A percentile compares a stretch with the other conserved stretches of the same genome.
Evolutionary conservation across 371 early-diverging fungal species (phyloP).

Genomic region (Mucor velutinosus): DNA sequence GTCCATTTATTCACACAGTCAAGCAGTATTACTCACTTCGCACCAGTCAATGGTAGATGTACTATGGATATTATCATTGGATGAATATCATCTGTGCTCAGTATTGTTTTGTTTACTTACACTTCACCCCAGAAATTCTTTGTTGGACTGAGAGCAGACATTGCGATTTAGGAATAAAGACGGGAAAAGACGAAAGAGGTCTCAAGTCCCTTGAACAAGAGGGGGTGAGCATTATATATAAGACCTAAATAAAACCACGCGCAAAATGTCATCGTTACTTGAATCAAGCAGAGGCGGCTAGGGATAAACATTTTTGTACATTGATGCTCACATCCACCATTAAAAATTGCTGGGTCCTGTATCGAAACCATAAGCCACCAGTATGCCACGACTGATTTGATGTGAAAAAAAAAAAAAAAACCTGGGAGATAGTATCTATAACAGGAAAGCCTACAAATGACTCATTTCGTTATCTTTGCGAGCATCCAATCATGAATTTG

Average conservation of each 20-base stretch:
- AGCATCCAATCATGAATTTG: background rate
- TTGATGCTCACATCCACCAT: too few species aligned
- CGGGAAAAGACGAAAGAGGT: background rate
- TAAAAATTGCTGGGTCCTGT: too few species aligned
- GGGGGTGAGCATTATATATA: background rate
- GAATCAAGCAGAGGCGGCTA: background rate
- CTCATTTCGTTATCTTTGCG: background rate
- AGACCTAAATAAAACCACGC: background rate
- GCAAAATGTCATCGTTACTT: background rate
- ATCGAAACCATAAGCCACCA: too few species aligned
- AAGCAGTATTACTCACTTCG: conserved; percentile 28
- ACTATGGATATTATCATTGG: conserved; percentile 10
- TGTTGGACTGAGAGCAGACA: background rate
- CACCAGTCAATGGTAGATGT: conserved; percentile 55
- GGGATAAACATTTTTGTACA: background rate
- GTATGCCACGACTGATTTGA: background rate
- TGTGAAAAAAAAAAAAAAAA: background rate
- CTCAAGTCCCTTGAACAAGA: background rate
- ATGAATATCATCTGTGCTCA: background rate
- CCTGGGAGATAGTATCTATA: background rate
- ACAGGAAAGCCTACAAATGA: conserved; percentile 21
- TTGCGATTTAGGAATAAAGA: background rate
- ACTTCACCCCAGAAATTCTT: conserved; percentile 37
- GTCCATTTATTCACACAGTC: background rate
- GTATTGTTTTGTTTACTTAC: conserved; percentile 19